phyloP scores from a whole-genome alignment of 768 basidiomycete species.

The Daedalea quercina region DNA sequence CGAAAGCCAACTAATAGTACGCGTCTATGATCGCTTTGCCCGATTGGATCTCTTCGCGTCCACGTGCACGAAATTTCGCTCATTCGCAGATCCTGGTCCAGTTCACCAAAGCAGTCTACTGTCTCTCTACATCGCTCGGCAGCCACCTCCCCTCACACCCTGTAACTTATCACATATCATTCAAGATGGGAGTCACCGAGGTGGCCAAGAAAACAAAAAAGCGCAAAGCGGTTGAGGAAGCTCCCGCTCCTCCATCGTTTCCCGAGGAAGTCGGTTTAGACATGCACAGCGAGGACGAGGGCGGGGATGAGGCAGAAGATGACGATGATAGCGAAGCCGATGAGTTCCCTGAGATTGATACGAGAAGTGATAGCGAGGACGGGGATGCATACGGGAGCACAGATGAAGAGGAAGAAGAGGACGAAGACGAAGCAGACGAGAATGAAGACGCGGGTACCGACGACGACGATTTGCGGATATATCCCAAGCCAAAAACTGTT shows the following conservation, averaged over 20 bases:
- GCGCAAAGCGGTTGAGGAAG: slow-evolving; percentile 45
- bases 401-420: slow-evolving; percentile 28
- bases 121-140: not conserved
- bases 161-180: not conserved
- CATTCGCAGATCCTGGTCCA: slow-evolving; percentile 5
- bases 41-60: slow-evolving; percentile 22
- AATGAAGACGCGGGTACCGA: slow-evolving; percentile 28
- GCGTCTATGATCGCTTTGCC: slow-evolving; percentile 7
- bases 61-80: slow-evolving; percentile 21
- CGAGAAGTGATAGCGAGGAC: slow-evolving; percentile 25
- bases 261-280: slow-evolving; percentile 46
- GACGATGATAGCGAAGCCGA: slow-evolving; percentile 29
- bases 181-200: slow-evolving; percentile 28
- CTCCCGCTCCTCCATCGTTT: slow-evolving; percentile 24
- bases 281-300: slow-evolving; percentile 73
- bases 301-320: slow-evolving; percentile 39
- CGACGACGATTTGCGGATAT: slow-evolving; percentile 43
- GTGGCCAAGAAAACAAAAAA: slow-evolving; percentile 35
- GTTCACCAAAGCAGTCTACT: not conserved
- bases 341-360: slow-evolving; percentile 21
- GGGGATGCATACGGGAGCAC: slow-evolving; percentile 21
- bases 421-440: slow-evolving; percentile 29
- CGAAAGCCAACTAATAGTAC: not conserved
- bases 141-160: not conserved
- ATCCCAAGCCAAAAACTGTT: slow-evolving; percentile 60